Conservation (phyloP, 257 asterid species). For the Mentha longifolia region DNA sequence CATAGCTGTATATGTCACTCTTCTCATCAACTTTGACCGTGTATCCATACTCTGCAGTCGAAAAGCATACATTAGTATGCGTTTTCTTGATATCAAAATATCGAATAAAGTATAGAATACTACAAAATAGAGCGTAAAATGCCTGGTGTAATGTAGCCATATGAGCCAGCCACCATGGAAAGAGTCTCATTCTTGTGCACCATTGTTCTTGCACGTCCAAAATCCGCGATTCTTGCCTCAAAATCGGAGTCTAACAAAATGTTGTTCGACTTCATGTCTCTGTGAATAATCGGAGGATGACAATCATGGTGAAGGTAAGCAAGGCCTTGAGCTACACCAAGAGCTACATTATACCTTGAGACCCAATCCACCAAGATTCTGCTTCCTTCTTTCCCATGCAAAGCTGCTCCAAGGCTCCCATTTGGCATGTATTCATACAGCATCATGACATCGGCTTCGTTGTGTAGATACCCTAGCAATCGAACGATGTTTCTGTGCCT, state of each 20-base stretch:
- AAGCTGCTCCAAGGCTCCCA: conserved; percentile 73
- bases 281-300: conserved; percentile 72
- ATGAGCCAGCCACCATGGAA: conserved; percentile 88
- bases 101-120: too few species aligned
- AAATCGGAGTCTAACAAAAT: conserved; percentile 64
- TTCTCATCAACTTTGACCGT: conserved; percentile 82
- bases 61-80: background rate
- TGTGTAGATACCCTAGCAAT: conserved; percentile 69
- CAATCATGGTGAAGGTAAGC: conserved; percentile 87
- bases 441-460: conserved; percentile 73
- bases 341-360: conserved; percentile 75
- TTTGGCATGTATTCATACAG: conserved; percentile 79
- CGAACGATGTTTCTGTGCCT: conserved; percentile 80
- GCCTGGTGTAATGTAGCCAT: conserved; percentile 95
- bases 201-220: conserved; percentile 81
- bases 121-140: too few species aligned
- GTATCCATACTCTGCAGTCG: conserved; percentile 73
- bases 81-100: background rate
- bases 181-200: conserved; percentile 63
- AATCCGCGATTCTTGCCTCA: conserved; percentile 81
- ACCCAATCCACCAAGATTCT: conserved; percentile 75
- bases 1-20: conserved; percentile 81
- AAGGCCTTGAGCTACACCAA: conserved; percentile 80
- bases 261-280: conserved; percentile 80
- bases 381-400: conserved; percentile 62